Base-by-base conservation (phyloP, 164 flowering plant genomes). In the Vitis cinerea region DNA sequence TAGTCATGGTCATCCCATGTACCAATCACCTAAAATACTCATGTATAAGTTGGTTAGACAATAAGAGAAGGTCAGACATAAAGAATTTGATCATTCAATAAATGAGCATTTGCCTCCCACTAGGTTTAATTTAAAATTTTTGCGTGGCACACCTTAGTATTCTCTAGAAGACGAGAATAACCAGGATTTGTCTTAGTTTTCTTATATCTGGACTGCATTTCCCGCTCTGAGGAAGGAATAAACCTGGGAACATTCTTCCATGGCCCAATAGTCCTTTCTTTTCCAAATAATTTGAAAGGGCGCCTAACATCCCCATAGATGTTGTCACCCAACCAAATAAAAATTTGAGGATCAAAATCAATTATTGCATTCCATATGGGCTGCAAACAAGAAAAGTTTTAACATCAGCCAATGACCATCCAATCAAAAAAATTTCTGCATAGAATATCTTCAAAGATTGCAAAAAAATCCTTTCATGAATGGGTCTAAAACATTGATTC, bases 1-100 rank as follows among this genome's bases (percentile, higher is more conserved):
- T 84, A 90, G 77, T 90, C 96, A 78, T 90, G 96, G 68, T 90
- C 96, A 83, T 90, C 93, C 96, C 96, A 90, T 31, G 91, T 87
- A 70, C 96, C 93, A 77, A 88, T 83, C 10, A 90, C 86, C 94
- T 89, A 71, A 63, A 75, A 72, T 11, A 57, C 55, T 19, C 64
- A 64, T 13, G 11, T 37, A 37, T 10, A 13, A 47, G 16, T 14
- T 5, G 5, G 2, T 59, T 30, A 47, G 17, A 8, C 3, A 6
- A 29, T 29, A 50, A 13, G 8, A 30, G 10, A 56, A 58, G 16
- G 8, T 50, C 10, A 23, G 17, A n/a, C 14, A 54, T 13, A 7
- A 17, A 13, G 16, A 50, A 15, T 10, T 19, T 7, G 48, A 10
- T 37, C 9, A 44, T 6, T 37, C 44, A 37, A 37, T 37, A 37